A percentile compares a stretch with the other conserved stretches of the same genome.
phyloP scores from a whole-genome alignment of 345 rosid genomes.

The Bruguiera sexangula region DNA sequence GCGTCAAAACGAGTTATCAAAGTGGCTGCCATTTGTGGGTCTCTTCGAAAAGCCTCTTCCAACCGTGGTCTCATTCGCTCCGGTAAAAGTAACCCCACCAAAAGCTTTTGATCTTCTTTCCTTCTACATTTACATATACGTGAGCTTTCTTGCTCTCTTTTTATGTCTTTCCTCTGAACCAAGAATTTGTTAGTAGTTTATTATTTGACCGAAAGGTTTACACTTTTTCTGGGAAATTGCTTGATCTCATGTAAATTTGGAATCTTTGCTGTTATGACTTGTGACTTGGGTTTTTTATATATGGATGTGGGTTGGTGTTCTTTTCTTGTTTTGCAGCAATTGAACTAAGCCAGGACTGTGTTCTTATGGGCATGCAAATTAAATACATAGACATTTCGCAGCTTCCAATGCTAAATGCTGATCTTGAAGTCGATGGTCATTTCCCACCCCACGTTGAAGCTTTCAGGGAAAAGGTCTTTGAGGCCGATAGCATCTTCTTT shows the following conservation, averaged over 20 bases:
- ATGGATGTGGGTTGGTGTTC: not conserved
- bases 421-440: constrained; percentile 39
- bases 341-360: constrained; percentile 13
- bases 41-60: constrained; percentile 66
- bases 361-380: constrained; percentile 15
- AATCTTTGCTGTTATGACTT: not conserved
- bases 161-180: not conserved
- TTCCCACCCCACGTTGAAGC: constrained; percentile 62
- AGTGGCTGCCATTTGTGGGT: constrained; percentile 75
- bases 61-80: constrained; percentile 65
- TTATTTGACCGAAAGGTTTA: not conserved
- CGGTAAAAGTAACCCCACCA: constrained; percentile 26
- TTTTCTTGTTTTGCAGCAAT: constrained; percentile 7
- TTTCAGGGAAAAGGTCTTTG: constrained; percentile 56
- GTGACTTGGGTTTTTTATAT: not conserved
- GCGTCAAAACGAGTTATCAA: constrained; percentile 46
- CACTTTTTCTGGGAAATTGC: not conserved
- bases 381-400: constrained; percentile 15
- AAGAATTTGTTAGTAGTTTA: not conserved
- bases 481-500: constrained; percentile 66
- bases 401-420: constrained; percentile 18
- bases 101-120: not conserved
- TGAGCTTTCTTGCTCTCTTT: not conserved
- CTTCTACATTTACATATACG: not conserved
- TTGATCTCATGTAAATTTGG: constrained; percentile 39